Percentiles rank a stretch among this genome's conserved stretches.
Evolutionary conservation across 345 rosid genomes (phyloP).

Genomic region (Firmiana major): DNA sequence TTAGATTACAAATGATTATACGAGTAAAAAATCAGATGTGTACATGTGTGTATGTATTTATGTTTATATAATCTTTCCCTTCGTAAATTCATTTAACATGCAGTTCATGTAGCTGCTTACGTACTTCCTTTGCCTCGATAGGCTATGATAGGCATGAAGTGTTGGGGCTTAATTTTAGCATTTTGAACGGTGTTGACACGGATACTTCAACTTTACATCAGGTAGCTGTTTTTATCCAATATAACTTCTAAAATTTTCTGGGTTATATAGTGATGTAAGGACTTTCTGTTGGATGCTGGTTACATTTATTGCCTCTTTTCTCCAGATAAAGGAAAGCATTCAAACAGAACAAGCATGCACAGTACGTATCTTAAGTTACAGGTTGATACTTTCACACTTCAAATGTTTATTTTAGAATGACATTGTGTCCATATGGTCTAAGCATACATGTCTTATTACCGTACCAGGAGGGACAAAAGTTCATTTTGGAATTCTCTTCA

Average conservation of each 20-base stretch:
- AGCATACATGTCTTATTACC: constrained; percentile 11
- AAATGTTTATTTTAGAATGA: background rate
- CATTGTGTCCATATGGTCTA: constrained; percentile 4
- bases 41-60: too few species aligned
- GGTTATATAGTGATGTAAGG: background rate
- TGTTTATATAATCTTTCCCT: background rate
- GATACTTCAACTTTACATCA: constrained; percentile 46
- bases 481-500: constrained; percentile 90
- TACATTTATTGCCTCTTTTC: background rate
- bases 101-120: constrained; percentile 11
- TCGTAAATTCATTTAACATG: background rate
- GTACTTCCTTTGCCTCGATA: constrained; percentile 22
- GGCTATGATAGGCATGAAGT: constrained; percentile 87
- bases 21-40: background rate
- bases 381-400: constrained; percentile 56
- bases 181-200: constrained; percentile 69
- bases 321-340: constrained; percentile 71
- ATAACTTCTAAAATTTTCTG: background rate
- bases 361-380: constrained; percentile 90
- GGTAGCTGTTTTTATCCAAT: constrained; percentile 34
- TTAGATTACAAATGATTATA: background rate
- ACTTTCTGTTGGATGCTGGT: constrained; percentile 12
- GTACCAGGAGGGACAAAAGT: constrained; percentile 73
- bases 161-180: constrained; percentile 67
- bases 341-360: constrained; percentile 70